Percentiles rank a stretch among this genome's conserved stretches.
Conservation (phyloP, 1,284 basidiomycete genomes). For the Sporisorium graminicola region DNA sequence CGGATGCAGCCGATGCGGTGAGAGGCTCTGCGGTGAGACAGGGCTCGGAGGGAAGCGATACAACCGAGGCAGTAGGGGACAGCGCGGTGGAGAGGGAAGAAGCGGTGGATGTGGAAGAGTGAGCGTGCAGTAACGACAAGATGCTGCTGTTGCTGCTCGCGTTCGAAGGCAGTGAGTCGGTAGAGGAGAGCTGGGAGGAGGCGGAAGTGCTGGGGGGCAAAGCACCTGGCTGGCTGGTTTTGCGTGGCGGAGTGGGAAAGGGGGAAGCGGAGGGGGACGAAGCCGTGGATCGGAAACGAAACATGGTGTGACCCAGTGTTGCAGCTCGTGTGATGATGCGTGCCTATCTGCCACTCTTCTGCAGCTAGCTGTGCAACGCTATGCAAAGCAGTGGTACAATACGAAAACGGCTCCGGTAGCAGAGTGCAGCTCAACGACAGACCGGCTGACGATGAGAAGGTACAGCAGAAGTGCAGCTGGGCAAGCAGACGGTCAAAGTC, state of each 20-base stretch:
- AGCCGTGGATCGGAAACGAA: slow-evolving; percentile 41
- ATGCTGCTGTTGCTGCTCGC: slow-evolving; percentile 38
- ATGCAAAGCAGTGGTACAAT: slow-evolving; percentile 5
- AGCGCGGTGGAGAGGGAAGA: slow-evolving; percentile 9
- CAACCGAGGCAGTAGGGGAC: slow-evolving; percentile 25
- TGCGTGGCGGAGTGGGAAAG: slow-evolving; percentile 7
- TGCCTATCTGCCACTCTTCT: neutral
- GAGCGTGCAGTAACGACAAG: slow-evolving; percentile 38
- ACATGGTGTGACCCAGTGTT: slow-evolving; percentile 22
- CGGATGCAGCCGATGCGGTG: neutral
- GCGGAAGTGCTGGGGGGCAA: slow-evolving; percentile 18
- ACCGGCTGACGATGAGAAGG: slow-evolving; percentile 12
- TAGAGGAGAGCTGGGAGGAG: slow-evolving; percentile 17
- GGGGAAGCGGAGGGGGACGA: slow-evolving; percentile 26
- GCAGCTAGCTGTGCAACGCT: too few relatives aligned
- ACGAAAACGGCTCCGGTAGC: neutral
- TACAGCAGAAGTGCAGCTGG: neutral
- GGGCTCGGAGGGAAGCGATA: slow-evolving; percentile 16
- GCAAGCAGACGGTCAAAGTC: neutral
- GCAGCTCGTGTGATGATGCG: slow-evolving; percentile 30
- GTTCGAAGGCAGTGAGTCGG: slow-evolving; percentile 20
- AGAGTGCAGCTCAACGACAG: neutral
- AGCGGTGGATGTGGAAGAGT: slow-evolving; percentile 25
- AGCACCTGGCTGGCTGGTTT: neutral
- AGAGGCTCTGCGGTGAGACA: slow-evolving; percentile 17